These are phyloP conservation scores for Elsinoe arachidis DNA, from an alignment of 2,329 filamentous ascomycete genomes.

Conservation along the genomic window DNA sequence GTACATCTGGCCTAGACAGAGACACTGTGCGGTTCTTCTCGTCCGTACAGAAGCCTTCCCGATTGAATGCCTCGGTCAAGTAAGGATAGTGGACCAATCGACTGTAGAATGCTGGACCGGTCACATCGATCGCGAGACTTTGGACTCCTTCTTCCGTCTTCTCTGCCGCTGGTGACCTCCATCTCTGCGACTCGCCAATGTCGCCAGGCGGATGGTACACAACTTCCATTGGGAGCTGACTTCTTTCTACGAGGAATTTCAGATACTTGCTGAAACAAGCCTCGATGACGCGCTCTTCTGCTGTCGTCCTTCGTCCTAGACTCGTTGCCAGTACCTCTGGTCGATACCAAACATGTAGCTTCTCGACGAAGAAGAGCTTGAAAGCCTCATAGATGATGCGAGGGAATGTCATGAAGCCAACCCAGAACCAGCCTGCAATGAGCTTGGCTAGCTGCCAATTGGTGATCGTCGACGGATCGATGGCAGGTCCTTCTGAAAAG, in stretches of 20 bases:
- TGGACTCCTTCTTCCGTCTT: conserved; percentile 26
- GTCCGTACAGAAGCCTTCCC: conserved; percentile 44
- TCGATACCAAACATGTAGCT: conserved; percentile 55
- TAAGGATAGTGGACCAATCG: conserved; percentile 56
- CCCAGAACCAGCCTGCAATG: conserved; percentile 52
- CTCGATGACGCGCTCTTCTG: conserved; percentile 39
- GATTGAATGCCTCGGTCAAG: conserved; percentile 53
- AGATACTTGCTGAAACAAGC: conserved; percentile 34
- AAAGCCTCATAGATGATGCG: conserved; percentile 55
- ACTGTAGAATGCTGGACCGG: conserved; percentile 59
- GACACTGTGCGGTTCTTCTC: conserved; percentile 51
- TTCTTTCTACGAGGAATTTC: conserved; percentile 40
- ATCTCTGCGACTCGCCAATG: conserved; percentile 9
- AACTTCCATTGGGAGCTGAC: conserved; percentile 39
- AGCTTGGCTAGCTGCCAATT: conserved; percentile 22
- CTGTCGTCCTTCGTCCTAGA: conserved; percentile 46
- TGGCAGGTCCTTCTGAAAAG: conserved; percentile 42
- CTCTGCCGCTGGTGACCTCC: background rate
- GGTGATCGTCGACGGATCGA: conserved; percentile 44
- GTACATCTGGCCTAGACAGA: conserved; percentile 46
- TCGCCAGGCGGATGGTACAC: conserved; percentile 43
- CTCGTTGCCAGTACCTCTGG: conserved; percentile 54
- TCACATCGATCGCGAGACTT: conserved; percentile 47
- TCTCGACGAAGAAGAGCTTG: conserved; percentile 47
- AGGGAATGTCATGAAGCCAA: conserved; percentile 57